These are phyloP conservation scores for Hymenoscyphus albidus DNA, from an alignment of 2,329 filamentous ascomycete genomes.

Conservation along the genomic window DNA sequence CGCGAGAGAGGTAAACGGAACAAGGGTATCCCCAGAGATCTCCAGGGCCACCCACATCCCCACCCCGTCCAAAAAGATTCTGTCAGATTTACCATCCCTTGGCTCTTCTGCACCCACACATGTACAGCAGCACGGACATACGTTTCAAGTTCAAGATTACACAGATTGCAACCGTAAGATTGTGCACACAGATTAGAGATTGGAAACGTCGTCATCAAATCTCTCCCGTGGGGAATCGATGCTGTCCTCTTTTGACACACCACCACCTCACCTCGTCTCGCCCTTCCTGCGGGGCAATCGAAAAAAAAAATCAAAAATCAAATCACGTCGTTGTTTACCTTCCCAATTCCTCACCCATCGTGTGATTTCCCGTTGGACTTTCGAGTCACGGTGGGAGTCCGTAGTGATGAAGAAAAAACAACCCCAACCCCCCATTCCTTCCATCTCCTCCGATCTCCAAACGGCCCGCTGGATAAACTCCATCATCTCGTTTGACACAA, in stretches of 20 bases:
- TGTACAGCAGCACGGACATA: neutral
- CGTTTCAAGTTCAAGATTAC: constrained; percentile 3
- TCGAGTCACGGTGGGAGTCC: neutral
- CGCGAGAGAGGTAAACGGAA: neutral
- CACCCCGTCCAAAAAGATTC: neutral
- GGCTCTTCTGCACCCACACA: neutral
- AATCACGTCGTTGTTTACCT: neutral
- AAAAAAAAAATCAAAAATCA: neutral
- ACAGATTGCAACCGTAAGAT: constrained; percentile 2
- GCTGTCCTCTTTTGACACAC: neutral
- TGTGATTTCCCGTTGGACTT: neutral
- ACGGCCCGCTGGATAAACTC: neutral
- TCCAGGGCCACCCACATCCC: neutral
- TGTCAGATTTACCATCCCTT: neutral
- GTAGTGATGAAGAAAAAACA: neutral
- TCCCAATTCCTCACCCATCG: neutral
- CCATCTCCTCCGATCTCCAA: neutral
- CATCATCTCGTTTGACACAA: neutral
- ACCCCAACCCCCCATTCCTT: neutral
- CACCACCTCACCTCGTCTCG: neutral
- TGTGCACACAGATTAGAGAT: constrained; percentile 2
- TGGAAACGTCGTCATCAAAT: constrained; percentile 1
- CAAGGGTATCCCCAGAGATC: neutral
- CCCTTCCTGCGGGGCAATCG: neutral
- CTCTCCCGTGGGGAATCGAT: neutral